phyloP scores from a whole-genome alignment of 257 asterid genomes.

The Solanum verrucosum region DNA sequence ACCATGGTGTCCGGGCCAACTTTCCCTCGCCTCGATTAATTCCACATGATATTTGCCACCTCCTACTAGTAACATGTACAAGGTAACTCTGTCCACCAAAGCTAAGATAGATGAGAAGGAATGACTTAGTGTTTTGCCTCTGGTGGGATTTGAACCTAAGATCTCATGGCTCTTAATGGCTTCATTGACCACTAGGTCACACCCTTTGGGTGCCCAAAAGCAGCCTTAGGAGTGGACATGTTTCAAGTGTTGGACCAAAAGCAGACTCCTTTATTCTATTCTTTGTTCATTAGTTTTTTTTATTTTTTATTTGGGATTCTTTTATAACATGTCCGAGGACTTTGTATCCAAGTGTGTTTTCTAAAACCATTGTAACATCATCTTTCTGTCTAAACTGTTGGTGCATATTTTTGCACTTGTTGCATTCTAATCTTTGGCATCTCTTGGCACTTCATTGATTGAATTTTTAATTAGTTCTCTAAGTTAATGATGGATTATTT shows the following conservation, averaged over 20 bases:
- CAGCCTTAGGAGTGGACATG: not conserved
- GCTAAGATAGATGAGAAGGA: not conserved
- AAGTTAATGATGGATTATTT: not conserved
- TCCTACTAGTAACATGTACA: not conserved
- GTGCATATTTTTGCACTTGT: not conserved
- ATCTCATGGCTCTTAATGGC: not conserved
- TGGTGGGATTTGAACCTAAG: not conserved
- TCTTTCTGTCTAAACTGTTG: not conserved
- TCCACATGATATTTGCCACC: not conserved
- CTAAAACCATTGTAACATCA: not conserved
- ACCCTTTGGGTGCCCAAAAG: not conserved
- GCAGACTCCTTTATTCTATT: not conserved
- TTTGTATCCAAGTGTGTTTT: not conserved
- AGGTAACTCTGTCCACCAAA: not conserved
- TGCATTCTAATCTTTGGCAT: not conserved
- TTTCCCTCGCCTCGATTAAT: not conserved
- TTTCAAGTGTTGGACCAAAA: not conserved
- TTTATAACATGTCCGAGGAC: not conserved
- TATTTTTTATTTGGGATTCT: not conserved
- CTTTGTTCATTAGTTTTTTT: not conserved
- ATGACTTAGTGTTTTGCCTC: not conserved
- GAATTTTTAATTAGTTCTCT: not conserved
- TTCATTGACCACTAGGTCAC: not conserved
- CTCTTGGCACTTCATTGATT: not conserved
- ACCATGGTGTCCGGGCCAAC: not conserved